Base-by-base conservation (phyloP, 164 flowering plant genomes). In the Malania oleifera region DNA sequence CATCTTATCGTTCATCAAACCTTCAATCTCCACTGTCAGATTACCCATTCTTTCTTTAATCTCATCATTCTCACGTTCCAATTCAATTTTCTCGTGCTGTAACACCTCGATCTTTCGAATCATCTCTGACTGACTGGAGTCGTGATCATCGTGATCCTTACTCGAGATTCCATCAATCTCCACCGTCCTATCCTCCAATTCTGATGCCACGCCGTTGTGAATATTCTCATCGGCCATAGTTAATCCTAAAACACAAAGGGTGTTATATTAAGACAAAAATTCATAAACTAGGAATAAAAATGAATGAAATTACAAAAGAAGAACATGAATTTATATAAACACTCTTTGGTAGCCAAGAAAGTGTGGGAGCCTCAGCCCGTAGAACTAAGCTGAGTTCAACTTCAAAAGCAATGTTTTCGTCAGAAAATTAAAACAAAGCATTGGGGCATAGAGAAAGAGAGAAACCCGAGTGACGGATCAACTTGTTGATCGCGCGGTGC, bases 221-320 rank as follows among this genome's bases (percentile, higher is more conserved):
- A 28, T 37, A 34, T 51, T 46, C 51, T 73, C 81, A 17, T 81
- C 88, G 7, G 75, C 84, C 86, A 77, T 79, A 51, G 49, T 50
- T 38, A 19, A 60, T 15, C 59, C 67, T 61, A 52, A 27, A 6
- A 49, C 11, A 26, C 25, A 18, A 20, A 20, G 23, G 5, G 4
- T 7, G 11, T 7, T 39, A 39, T 7, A 39, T 7, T 14, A 39
- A 7, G 11, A 39, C 15, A 39, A 39, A 39, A 39, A 39, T n/a
- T n/a, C n/a, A n/a, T n/a, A n/a, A n/a, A n/a, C n/a, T n/a, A n/a
- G n/a, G n/a, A n/a, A n/a, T n/a, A n/a, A n/a, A n/a, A n/a, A n/a
- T n/a, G n/a, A n/a, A n/a, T n/a, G n/a, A n/a, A n/a, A n/a, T n/a
- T n/a, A n/a, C n/a, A n/a, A n/a, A n/a, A n/a, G n/a, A n/a, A n/a